These are phyloP conservation scores for Malbranchea zuffiana DNA, from an alignment of 2,329 filamentous ascomycete species.

Conservation along the genomic window DNA sequence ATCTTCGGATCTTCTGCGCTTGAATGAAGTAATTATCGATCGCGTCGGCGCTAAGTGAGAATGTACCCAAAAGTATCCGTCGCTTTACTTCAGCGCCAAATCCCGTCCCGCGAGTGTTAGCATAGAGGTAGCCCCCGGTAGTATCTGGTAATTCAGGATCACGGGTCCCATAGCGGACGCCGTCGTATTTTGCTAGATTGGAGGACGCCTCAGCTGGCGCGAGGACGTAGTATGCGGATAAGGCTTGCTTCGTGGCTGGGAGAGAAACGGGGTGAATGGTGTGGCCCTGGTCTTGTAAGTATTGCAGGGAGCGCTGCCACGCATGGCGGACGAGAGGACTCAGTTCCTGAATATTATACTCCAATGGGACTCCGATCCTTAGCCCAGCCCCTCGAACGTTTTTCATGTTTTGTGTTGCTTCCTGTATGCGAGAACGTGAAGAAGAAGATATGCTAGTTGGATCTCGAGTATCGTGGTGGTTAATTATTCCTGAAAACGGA, in stretches of 20 bases:
- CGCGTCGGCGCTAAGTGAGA: constrained; percentile 76
- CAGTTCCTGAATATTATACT: constrained; percentile 84
- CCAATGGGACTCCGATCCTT: constrained; percentile 50
- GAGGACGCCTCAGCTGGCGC: constrained; percentile 92
- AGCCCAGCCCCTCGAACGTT: constrained; percentile 20
- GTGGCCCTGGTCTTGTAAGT: constrained; percentile 55
- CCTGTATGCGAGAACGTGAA: constrained; percentile 43
- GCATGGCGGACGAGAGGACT: constrained; percentile 55
- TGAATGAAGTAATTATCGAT: constrained; percentile 96
- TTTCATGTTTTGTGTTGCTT: constrained; percentile 17
- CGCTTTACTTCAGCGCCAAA: constrained; percentile 80
- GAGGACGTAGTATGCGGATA: constrained; percentile 90
- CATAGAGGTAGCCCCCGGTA: constrained; percentile 54
- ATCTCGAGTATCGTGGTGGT: constrained; percentile 56
- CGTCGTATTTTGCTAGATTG: constrained; percentile 94
- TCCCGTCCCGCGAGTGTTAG: constrained; percentile 58
- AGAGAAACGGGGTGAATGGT: constrained; percentile 65
- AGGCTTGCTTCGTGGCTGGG: constrained; percentile 70
- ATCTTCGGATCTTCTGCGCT: constrained; percentile 73
- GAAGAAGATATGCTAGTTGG: constrained; percentile 56
- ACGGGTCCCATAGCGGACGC: constrained; percentile 74
- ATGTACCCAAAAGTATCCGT: constrained; percentile 79
- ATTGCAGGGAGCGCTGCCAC: constrained; percentile 54
- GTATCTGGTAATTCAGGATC: constrained; percentile 39
- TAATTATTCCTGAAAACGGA: constrained; percentile 35